Base-by-base conservation (phyloP, 2,329 filamentous ascomycete genomes). In the Venturia carpophila region DNA sequence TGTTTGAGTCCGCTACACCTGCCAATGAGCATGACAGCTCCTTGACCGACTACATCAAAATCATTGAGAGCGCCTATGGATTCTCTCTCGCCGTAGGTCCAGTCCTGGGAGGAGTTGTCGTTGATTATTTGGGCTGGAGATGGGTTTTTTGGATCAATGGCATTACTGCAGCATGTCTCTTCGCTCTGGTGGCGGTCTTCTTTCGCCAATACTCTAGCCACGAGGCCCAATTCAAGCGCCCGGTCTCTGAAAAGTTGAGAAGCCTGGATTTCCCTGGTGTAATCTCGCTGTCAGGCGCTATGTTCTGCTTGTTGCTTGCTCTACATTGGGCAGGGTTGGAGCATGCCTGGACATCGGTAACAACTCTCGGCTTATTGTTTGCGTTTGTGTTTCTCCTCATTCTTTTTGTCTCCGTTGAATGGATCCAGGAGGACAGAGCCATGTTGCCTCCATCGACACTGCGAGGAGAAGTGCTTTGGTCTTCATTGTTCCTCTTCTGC, bases 401-500 rank as follows among this genome's bases (percentile, higher is more conserved):
- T 45, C 27, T 61, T 17, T 34, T 61, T 11, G 37, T 39, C 2
- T 41, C 24, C 37, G 9, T 61, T 17, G 37, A 61, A 39, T 61
- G 58, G 1, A 79, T 84, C 67, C 72, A 83, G 0, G 80, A 75
- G 7, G 75, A 81, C 41, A 81, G 79, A 0, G 69, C 83, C 21
- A 79, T 83, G 76, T 69, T 84, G 83, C 74, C 75, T 66, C 82
- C 79, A 0, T 73, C 80, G 0, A 83, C 81, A 63, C 79, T 85
- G 15, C 82, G 84, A 55, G 81, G 80, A 47, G 71, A 85, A 5
- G 78, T 85, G 11, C 75, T 84, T 0, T 79, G 83, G 58, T 82
- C 82, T 0, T 70, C 72, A 69, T 88, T 88, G 0, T 75, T 89
- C 64, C 77, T 77, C 3, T 75, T 91, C 0, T 89, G 90, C 74